Percentiles rank a stretch among this genome's conserved stretches.
These are phyloP conservation scores for Xerocomus brunneocitrinus DNA, from an alignment of 768 basidiomycete genomes.

Conservation along the genomic window DNA sequence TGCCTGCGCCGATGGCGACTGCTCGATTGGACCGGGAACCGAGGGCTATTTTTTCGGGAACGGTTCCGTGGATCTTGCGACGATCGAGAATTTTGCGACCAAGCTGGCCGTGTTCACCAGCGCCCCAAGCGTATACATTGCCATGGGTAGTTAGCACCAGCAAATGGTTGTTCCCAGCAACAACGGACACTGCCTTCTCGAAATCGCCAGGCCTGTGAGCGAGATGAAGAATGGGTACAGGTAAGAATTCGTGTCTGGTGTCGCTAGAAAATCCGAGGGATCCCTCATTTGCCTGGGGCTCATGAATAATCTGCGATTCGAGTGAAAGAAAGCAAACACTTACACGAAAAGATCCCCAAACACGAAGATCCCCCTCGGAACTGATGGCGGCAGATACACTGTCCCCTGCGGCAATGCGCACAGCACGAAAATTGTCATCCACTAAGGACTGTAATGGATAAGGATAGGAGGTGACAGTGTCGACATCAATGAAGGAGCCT, in stretches of 20 bases:
- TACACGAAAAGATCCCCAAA: slow-evolving; percentile 91
- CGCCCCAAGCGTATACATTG: slow-evolving; percentile 84
- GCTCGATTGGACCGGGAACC: slow-evolving; percentile 60
- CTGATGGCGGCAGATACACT: slow-evolving; percentile 84
- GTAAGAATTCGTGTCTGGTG: slow-evolving; percentile 61
- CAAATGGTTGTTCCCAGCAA: slow-evolving; percentile 84
- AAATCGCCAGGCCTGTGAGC: slow-evolving; percentile 56
- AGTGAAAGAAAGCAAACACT: slow-evolving; percentile 21
- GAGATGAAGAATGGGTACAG: slow-evolving; percentile 55
- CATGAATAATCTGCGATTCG: slow-evolving; percentile 1
- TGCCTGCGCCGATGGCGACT: slow-evolving; percentile 72
- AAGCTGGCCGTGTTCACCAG: slow-evolving; percentile 86
- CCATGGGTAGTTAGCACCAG: slow-evolving; percentile 87
- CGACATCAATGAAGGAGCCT: slow-evolving; percentile 51
- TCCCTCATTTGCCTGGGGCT: slow-evolving; percentile 63
- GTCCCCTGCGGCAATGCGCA: slow-evolving; percentile 80
- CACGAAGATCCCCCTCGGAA: slow-evolving; percentile 71
- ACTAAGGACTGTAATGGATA: slow-evolving; percentile 65
- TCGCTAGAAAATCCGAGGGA: slow-evolving; percentile 78
- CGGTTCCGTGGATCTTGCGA: slow-evolving; percentile 83
- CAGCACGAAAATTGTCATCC: slow-evolving; percentile 80
- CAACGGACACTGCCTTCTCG: slow-evolving; percentile 72
- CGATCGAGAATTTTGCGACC: slow-evolving; percentile 88
- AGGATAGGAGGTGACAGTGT: slow-evolving; percentile 50
- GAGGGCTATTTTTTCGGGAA: slow-evolving; percentile 82